phyloP scores from a whole-genome alignment of 2,329 filamentous ascomycete genomes.

The Hymenoscyphus scutula region DNA sequence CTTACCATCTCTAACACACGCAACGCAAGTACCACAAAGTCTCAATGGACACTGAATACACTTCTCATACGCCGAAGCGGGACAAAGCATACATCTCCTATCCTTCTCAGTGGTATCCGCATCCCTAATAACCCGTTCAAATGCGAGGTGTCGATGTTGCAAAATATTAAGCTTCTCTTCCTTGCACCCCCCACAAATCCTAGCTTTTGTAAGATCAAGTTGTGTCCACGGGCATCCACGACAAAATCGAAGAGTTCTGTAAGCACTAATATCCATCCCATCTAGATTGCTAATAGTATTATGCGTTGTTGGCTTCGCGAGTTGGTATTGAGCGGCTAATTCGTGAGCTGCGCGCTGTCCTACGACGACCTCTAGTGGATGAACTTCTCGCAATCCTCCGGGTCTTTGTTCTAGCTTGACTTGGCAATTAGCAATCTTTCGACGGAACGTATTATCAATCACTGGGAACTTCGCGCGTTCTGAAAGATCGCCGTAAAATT shows the following conservation, averaged over 20 bases:
- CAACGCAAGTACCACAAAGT: background rate
- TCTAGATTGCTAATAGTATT: slow-evolving; percentile 6
- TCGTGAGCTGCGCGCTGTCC: background rate
- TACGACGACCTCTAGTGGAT: background rate
- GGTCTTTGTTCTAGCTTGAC: background rate
- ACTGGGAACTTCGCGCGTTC: too few relatives aligned
- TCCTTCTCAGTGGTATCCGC: background rate
- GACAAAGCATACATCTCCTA: slow-evolving; percentile 22
- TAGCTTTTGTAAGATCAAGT: slow-evolving; percentile 22
- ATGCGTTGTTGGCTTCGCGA: background rate
- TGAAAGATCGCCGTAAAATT: background rate
- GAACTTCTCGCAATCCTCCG: background rate
- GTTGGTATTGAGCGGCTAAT: background rate
- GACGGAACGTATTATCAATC: too few relatives aligned
- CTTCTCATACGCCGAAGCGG: background rate
- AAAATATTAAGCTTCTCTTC: slow-evolving; percentile 19
- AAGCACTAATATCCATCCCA: slow-evolving; percentile 9
- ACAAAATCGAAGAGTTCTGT: slow-evolving; percentile 16
- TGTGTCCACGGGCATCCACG: slow-evolving; percentile 19
- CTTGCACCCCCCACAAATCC: slow-evolving; percentile 21
- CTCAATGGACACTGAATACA: slow-evolving; percentile 5
- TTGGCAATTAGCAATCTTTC: background rate
- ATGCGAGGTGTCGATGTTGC: slow-evolving; percentile 16
- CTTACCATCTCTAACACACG: background rate
- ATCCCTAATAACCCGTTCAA: background rate